A percentile compares a stretch with the other conserved stretches of the same genome.
These are phyloP conservation scores for Geosmithia flava DNA, from an alignment of 2,329 filamentous ascomycete species.

Conservation along the genomic window DNA sequence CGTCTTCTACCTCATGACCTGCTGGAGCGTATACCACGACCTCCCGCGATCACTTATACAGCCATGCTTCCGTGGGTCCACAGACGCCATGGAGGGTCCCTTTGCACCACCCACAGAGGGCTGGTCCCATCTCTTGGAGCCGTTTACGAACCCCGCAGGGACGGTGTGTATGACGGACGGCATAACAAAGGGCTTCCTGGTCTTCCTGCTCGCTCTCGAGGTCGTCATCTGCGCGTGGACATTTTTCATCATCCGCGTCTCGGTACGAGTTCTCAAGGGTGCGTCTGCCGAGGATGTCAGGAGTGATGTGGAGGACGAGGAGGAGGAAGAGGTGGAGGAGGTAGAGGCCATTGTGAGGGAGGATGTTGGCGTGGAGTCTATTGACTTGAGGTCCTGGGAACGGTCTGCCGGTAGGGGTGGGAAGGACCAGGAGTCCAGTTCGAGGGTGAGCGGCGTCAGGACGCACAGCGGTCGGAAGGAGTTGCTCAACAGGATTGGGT, in stretches of 20 bases:
- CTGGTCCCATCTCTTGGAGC: constrained; percentile 53
- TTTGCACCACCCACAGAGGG: constrained; percentile 34
- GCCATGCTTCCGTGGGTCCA: constrained; percentile 60
- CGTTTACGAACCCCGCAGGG: constrained; percentile 59
- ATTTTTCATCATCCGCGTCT: constrained; percentile 73
- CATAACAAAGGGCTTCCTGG: constrained; percentile 67
- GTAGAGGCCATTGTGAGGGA: constrained; percentile 51
- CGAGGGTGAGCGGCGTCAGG: constrained; percentile 52
- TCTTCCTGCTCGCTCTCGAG: constrained; percentile 66
- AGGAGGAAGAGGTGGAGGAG: constrained; percentile 41
- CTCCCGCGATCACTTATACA: constrained; percentile 47
- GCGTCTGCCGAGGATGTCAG: constrained; percentile 71
- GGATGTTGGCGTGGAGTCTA: constrained; percentile 61
- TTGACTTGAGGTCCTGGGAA: constrained; percentile 55
- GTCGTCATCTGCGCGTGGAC: constrained; percentile 80
- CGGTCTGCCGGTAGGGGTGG: constrained; percentile 38
- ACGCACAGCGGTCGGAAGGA: constrained; percentile 70
- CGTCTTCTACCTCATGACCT: constrained; percentile 63
- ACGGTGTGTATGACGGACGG: constrained; percentile 67
- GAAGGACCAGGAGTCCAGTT: constrained; percentile 39
- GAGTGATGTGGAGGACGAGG: constrained; percentile 73
- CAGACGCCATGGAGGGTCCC: constrained; percentile 41
- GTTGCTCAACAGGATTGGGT: constrained; percentile 69
- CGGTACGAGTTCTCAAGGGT: constrained; percentile 66
- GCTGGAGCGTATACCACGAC: constrained; percentile 69